phyloP scores from a whole-genome alignment of 805 yeast genomes.

The Lachancea nothofagi region DNA sequence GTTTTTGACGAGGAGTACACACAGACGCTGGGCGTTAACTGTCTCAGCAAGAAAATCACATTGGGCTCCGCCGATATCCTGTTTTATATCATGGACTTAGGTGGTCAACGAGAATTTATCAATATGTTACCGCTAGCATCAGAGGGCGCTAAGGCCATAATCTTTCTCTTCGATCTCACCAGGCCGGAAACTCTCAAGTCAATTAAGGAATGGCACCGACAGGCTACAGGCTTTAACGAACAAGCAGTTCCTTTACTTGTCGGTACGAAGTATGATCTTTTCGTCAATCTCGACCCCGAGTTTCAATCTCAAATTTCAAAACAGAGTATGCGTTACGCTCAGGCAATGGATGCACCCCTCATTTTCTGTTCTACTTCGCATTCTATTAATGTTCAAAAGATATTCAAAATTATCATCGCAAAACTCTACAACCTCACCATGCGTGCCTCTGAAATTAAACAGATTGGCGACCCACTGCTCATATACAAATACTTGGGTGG shows the following conservation, averaged over 20 bases:
- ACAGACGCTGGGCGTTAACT: conserved; percentile 92
- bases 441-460: conserved; percentile 75
- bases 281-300: conserved; percentile 67
- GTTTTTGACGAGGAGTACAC: conserved; percentile 86
- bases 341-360: conserved; percentile 80
- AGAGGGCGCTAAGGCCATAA: conserved; percentile 84
- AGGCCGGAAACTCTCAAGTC: conserved; percentile 79
- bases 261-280: conserved; percentile 90
- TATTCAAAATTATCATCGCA: conserved; percentile 83
- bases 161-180: conserved; percentile 86
- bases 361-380: conserved; percentile 88
- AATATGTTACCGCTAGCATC: conserved; percentile 93
- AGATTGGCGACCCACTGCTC: conserved; percentile 87
- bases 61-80: conserved; percentile 83
- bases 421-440: conserved; percentile 84
- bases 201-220: conserved; percentile 93
- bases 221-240: conserved; percentile 81
- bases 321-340: conserved; percentile 78
- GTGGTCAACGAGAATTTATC: conserved; percentile 91
- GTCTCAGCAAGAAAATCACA: conserved; percentile 83
- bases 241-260: conserved; percentile 87
- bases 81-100: conserved; percentile 91
- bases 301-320: conserved; percentile 82
- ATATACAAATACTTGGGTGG: conserved; percentile 45
- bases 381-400: conserved; percentile 88